Evolutionary conservation across 768 basidiomycete species (phyloP), one percentile per base, ranked within the genome.

Genomic region (Saitozyma sp.): DNA sequence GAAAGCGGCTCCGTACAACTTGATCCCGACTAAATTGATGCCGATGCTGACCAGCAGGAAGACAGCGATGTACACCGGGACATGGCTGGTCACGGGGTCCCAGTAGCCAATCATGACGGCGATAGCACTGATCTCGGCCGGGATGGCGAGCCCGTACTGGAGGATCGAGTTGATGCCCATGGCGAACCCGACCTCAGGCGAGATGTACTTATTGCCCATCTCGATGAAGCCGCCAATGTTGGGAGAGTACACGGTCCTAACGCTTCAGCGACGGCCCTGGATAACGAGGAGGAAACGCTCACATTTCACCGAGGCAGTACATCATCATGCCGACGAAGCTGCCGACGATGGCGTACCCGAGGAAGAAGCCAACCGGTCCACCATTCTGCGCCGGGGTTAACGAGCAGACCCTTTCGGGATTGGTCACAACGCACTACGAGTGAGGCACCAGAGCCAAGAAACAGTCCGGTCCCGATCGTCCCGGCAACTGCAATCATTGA

Each of bases 381-480:
- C 61, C 64, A 50, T 19, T 53, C 58, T 20, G 48, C 11, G 61
- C 59, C n/a, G 43, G 45, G 20, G 17, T 42, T 20, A 40, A 37
- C 43, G 19, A 14, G n/a, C 3, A 13, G 45, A 46, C 45, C 11
- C 13, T 17, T 46, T 46, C 13, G 42, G 40, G n/a, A 52, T 20
- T 19, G 16, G 45, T 46, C 37, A 17, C 29, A n/a, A 54, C 55
- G 51, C 50, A 61, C 53, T 17, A 51, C 53, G 10, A 65, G 50
- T 53, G 61, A 54, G 6, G 68, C 64, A 20, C 68, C 70, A 14
- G 65, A 62, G 50, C 66, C 59, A 29, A 71, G 63, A 48, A 67
- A 59, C 29, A 69, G 54, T 64, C 67, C 70, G 54, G 67, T 71
- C 39, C 69, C 70, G 60, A 66, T 64, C 9, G 42, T 55, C 37